Base-by-base conservation (phyloP, 768 basidiomycete species). In the Xerocomellus amylosporus region DNA sequence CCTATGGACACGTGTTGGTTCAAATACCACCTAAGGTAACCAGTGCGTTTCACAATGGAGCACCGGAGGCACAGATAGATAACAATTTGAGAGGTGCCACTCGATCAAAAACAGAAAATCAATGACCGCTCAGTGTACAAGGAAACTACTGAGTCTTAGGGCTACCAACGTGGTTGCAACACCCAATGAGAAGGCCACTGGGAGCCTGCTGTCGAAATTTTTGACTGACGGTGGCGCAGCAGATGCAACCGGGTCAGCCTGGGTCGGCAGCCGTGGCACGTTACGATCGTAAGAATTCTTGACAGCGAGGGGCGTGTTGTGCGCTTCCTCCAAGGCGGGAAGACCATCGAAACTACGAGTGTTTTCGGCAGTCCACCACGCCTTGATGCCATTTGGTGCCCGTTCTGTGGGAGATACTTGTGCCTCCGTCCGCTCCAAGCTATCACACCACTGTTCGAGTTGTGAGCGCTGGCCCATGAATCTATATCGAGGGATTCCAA, bases 401-500 rank as follows among this genome's bases (percentile, higher is more conserved):
- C 65, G 53, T 59, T 60, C 37, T 56, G 47, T 48, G 20, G 58
- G 61, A 10, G 48, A 12, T 13, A 59, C 52, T 40, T 48, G 46
- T 33, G 70, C 68, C 57, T 84, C 82, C 3, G 62, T 57, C 0
- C 49, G 48, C 64, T 87, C 84, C 49, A 76, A 73, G 54, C 67
- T 70, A 9, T 68, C 71, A 30, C 75, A 75, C 67, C 68, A 80
- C 28, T 78, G 73, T 39, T 79, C 71, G 15, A 84, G 79, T 9
- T 74, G 74, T 2, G 75, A 77, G 24, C 87, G 83, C 51, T 85
- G 81, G 5, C 74, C 71, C 38, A 79, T 68, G 70, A 80, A 88
- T 40, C 75, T 72, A 64, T 80, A 87, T 60, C 77, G 77, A 3
- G 87, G 86, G 24, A 87, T 78, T 0, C 78, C 78, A 58, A 77